A percentile compares a stretch with the other conserved stretches of the same genome.
phyloP scores from a whole-genome alignment of 2,329 filamentous ascomycete species.

The Cadophora gregata region DNA sequence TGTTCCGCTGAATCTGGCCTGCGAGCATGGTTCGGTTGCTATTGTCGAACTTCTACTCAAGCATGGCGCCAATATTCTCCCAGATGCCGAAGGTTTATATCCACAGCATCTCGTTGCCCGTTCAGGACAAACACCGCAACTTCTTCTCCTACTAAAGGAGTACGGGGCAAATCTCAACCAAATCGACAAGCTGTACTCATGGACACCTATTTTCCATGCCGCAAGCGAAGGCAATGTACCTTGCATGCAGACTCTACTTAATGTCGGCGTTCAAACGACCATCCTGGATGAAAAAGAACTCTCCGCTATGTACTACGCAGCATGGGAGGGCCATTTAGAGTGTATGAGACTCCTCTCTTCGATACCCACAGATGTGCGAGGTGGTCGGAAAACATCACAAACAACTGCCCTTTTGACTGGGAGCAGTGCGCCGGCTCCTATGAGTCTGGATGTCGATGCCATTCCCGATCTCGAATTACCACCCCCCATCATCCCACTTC shows the following conservation, averaged over 20 bases:
- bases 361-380: constrained; percentile 31
- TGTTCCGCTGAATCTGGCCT: constrained; percentile 92
- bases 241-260: constrained; percentile 81
- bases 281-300: constrained; percentile 91
- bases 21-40: constrained; percentile 85
- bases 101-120: constrained; percentile 96
- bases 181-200: constrained; percentile 93
- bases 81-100: constrained; percentile 94
- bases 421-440: constrained; percentile 55
- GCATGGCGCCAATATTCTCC: constrained; percentile 80
- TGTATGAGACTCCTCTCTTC: constrained; percentile 89
- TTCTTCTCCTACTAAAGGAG: constrained; percentile 79
- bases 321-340: constrained; percentile 94
- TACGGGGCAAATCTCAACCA: constrained; percentile 92
- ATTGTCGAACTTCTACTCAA: constrained; percentile 87
- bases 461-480: constrained; percentile 93
- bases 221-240: constrained; percentile 94
- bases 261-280: constrained; percentile 77
- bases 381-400: constrained; percentile 35
- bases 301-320: constrained; percentile 96
- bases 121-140: constrained; percentile 79
- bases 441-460: constrained; percentile 80
- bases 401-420: constrained; percentile 42
- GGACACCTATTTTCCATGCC: constrained; percentile 95
- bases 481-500: constrained; percentile 92